A percentile compares a stretch with the other conserved stretches of the same genome.
These are phyloP conservation scores for Panus rudis DNA, from an alignment of 768 basidiomycete genomes.

Conservation along the genomic window DNA sequence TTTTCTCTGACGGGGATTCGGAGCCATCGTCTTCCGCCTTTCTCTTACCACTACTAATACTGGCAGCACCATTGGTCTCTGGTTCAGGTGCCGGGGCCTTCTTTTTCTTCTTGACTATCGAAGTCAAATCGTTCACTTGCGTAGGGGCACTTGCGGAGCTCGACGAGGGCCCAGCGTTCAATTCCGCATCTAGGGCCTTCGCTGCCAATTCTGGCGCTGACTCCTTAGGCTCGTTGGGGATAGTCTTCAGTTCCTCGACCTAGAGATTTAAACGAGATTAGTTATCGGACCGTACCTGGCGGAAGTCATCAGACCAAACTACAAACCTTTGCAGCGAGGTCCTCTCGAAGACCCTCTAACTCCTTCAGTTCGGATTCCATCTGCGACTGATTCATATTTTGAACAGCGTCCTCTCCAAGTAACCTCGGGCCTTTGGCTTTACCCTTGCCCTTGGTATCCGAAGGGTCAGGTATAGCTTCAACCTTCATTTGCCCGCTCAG, in stretches of 20 bases:
- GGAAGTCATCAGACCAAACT: neutral
- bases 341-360: slow-evolving; percentile 64
- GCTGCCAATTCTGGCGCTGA: slow-evolving; percentile 69
- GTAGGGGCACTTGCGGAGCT: slow-evolving; percentile 26
- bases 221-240: slow-evolving; percentile 52
- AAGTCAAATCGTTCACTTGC: slow-evolving; percentile 75
- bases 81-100: slow-evolving; percentile 19
- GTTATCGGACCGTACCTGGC: neutral
- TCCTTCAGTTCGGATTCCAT: slow-evolving; percentile 79
- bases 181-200: slow-evolving; percentile 62
- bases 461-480: slow-evolving; percentile 12
- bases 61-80: slow-evolving; percentile 25
- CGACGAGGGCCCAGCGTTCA: slow-evolving; percentile 40
- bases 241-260: slow-evolving; percentile 88
- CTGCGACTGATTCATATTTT: slow-evolving; percentile 65
- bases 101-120: slow-evolving; percentile 87
- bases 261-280: slow-evolving; percentile 22
- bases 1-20: slow-evolving; percentile 50
- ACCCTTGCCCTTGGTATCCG: slow-evolving; percentile 61
- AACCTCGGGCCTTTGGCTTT: slow-evolving; percentile 33
- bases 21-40: slow-evolving; percentile 57
- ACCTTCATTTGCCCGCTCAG: slow-evolving; percentile 34
- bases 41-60: slow-evolving; percentile 41
- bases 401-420: slow-evolving; percentile 46
- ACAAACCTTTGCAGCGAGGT: slow-evolving; percentile 75